phyloP scores from a whole-genome alignment of 176 grass and related monocot genomes.

The Oryza glaberrima region DNA sequence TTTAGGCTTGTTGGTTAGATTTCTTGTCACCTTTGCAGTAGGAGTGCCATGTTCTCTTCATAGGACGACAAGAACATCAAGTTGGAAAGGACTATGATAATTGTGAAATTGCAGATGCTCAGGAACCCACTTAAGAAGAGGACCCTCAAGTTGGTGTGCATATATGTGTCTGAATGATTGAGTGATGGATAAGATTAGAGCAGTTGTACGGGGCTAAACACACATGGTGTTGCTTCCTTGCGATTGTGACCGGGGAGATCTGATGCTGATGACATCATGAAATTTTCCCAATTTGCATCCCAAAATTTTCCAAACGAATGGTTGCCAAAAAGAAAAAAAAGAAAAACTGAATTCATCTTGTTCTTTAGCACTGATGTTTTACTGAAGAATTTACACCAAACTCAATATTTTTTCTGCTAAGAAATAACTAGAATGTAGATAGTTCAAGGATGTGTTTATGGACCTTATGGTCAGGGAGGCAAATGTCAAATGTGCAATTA shows the following conservation, averaged over 20 bases:
- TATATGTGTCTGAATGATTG: slow-evolving; percentile 43
- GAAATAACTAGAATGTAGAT: background rate
- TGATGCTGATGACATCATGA: background rate
- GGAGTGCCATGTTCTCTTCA: background rate
- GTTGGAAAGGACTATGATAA: slow-evolving; percentile 3
- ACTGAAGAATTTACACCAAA: background rate
- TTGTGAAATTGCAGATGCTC: background rate
- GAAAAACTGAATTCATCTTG: background rate
- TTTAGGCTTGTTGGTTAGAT: background rate
- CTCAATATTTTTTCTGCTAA: no score
- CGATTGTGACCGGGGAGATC: slow-evolving; percentile 30
- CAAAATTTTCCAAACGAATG: background rate
- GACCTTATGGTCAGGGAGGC: background rate
- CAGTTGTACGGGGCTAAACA: slow-evolving; percentile 37
- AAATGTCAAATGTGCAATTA: background rate
- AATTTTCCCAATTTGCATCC: background rate
- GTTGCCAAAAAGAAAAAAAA: background rate
- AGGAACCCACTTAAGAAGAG: slow-evolving; percentile 31
- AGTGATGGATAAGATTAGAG: slow-evolving; percentile 23
- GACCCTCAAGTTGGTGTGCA: background rate
- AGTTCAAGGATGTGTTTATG: background rate
- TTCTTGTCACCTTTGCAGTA: background rate
- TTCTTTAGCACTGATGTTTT: background rate
- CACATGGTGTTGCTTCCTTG: slow-evolving; percentile 48
- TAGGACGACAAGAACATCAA: slow-evolving; percentile 11